These are phyloP conservation scores for Leccinum fibrillosum DNA, from an alignment of 768 basidiomycete species.

Conservation along the genomic window DNA sequence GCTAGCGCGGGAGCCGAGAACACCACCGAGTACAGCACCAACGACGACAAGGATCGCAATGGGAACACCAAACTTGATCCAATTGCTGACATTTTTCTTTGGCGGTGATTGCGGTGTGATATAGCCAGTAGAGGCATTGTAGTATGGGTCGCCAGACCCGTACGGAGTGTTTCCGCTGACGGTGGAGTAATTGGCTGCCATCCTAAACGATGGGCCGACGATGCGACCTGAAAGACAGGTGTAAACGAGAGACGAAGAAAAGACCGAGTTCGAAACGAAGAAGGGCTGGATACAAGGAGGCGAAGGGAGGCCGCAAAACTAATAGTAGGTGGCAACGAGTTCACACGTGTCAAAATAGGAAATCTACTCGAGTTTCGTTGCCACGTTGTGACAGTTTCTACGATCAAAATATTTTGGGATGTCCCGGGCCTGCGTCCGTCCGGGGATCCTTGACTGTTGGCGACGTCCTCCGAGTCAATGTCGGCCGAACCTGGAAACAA, in stretches of 20 bases:
- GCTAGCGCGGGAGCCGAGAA: slow-evolving; percentile 64
- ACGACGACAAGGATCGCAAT: slow-evolving; percentile 58
- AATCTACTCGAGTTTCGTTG: not conserved
- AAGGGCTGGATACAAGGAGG: not conserved
- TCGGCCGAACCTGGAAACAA: slow-evolving; percentile 11
- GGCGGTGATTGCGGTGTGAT: slow-evolving; percentile 46
- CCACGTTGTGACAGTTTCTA: too few relatives aligned
- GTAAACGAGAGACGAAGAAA: slow-evolving; percentile 24
- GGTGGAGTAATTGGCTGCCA: slow-evolving; percentile 41
- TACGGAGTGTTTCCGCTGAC: slow-evolving; percentile 40
- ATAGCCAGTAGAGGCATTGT: slow-evolving; percentile 67
- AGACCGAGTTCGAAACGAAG: slow-evolving; percentile 7
- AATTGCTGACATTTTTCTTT: slow-evolving; percentile 60
- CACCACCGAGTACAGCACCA: slow-evolving; percentile 73
- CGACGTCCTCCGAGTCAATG: not conserved
- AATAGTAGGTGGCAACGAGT: slow-evolving; percentile 1
- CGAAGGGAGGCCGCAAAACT: not conserved
- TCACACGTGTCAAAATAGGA: slow-evolving; percentile 12
- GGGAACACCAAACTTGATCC: slow-evolving; percentile 76
- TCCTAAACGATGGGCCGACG: slow-evolving; percentile 24
- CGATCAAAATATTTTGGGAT: too few relatives aligned
- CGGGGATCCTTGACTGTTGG: not conserved
- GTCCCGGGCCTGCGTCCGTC: too few relatives aligned
- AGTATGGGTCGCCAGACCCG: slow-evolving; percentile 65
- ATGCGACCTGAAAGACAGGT: slow-evolving; percentile 7